These are phyloP conservation scores for Eruca vesicaria DNA, from an alignment of 441 rosid genomes.

Conservation along the genomic window DNA sequence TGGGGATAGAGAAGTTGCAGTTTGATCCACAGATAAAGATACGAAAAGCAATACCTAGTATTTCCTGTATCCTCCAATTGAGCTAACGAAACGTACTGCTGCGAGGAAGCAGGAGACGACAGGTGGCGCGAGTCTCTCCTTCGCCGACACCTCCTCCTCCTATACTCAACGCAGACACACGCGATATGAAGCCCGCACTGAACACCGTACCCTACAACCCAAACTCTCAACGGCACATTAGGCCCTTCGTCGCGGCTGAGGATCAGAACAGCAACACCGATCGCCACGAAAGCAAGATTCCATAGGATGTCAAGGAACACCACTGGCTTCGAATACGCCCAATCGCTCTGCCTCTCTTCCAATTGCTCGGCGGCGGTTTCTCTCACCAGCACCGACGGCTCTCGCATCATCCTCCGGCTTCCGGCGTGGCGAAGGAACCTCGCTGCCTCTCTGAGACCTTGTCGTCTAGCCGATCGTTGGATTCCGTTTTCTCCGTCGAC, in stretches of 20 bases:
- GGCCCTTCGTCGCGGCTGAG: conserved; percentile 67
- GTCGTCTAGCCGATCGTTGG: conserved; percentile 54
- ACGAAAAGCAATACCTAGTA: conserved; percentile 46
- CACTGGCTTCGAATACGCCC: conserved; percentile 99
- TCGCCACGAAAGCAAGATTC: conserved; percentile 87
- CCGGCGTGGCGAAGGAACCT: conserved; percentile 88
- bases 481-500: conserved; percentile 10
- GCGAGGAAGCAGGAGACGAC: conserved; percentile 24
- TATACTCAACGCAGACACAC: conserved; percentile 75
- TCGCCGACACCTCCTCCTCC: conserved; percentile 52
- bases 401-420: conserved; percentile 90
- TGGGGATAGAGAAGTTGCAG: conserved; percentile 6
- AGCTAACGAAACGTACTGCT: conserved; percentile 43
- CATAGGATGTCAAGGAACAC: conserved; percentile 84
- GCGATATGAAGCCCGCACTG: conserved; percentile 80
- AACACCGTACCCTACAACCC: conserved; percentile 78
- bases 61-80: conserved; percentile 67
- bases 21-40: conserved; percentile 13
- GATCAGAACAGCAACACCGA: conserved; percentile 63
- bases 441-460: conserved; percentile 82
- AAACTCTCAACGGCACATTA: conserved; percentile 69
- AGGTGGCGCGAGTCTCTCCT: conserved; percentile 37
- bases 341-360: conserved; percentile 96
- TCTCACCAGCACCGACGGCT: conserved; percentile 91
- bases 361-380: conserved; percentile 97